phyloP scores from a whole-genome alignment of 257 asterid species.

The Solanum chilense region DNA sequence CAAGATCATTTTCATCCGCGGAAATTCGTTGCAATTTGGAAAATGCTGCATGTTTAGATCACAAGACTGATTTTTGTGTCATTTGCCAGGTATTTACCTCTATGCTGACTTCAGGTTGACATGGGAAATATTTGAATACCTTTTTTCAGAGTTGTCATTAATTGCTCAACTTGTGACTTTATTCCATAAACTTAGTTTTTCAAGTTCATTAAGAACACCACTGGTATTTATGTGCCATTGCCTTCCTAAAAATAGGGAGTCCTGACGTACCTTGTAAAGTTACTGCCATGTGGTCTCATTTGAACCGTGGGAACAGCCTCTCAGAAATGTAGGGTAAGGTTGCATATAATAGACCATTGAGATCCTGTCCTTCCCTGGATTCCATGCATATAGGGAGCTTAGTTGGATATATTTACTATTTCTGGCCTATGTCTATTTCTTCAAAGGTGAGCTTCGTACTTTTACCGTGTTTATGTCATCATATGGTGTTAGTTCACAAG shows the following conservation, averaged over 20 bases:
- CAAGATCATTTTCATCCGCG: constrained; percentile 32
- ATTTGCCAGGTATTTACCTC: constrained; percentile 57
- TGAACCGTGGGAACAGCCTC: background rate
- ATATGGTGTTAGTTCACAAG: background rate
- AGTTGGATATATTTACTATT: background rate
- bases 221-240: background rate
- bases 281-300: background rate
- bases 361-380: background rate
- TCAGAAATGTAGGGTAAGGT: background rate
- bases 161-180: background rate
- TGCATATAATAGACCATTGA: background rate
- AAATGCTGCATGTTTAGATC: constrained; percentile 19
- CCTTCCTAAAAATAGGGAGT: background rate
- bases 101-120: background rate
- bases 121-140: background rate
- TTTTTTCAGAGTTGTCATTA: background rate
- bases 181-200: background rate
- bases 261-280: background rate
- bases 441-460: background rate
- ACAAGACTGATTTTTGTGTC: constrained; percentile 54
- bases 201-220: background rate
- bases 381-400: background rate
- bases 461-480: background rate
- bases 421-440: background rate
- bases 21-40: constrained; percentile 22